Evolutionary conservation across 345 rosid genomes (phyloP).

Genomic region (Aethionema arabicum): DNA sequence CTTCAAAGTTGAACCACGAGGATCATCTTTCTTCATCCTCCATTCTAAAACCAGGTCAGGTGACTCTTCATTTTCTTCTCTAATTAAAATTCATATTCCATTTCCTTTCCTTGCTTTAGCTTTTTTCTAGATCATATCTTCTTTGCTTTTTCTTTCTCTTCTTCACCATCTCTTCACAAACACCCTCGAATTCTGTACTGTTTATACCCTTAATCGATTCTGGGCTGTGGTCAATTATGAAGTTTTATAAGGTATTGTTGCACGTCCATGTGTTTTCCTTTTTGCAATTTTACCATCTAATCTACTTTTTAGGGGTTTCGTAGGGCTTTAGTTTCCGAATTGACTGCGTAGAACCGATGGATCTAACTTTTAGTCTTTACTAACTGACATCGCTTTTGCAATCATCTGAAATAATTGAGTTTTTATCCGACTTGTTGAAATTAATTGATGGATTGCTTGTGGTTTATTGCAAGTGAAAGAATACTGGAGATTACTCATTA

Average conservation of each 20-base stretch:
- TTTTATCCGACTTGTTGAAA: background rate
- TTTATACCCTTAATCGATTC: background rate
- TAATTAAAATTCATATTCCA: background rate
- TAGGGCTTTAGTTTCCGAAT: slow-evolving; percentile 1
- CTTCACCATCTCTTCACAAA: no score
- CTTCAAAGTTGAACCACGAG: slow-evolving; percentile 2
- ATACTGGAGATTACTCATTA: background rate
- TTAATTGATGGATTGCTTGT: background rate
- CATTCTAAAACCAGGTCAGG: background rate
- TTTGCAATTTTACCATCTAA: background rate
- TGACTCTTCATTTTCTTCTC: background rate
- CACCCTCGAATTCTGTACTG: background rate
- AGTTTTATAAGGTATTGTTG: background rate
- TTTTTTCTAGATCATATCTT: background rate
- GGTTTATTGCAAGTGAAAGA: slow-evolving; percentile 18
- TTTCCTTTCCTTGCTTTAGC: background rate
- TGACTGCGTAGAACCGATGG: background rate
- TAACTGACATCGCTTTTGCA: background rate
- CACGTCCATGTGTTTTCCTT: background rate
- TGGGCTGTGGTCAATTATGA: background rate
- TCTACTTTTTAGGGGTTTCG: slow-evolving; percentile 19
- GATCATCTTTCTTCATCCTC: slow-evolving; percentile 10
- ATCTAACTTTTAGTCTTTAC: slow-evolving; percentile 2
- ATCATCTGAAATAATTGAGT: background rate
- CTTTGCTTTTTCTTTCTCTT: background rate